Conservation (phyloP, 2,329 filamentous ascomycete genomes). For the Monosporascus sp. region DNA sequence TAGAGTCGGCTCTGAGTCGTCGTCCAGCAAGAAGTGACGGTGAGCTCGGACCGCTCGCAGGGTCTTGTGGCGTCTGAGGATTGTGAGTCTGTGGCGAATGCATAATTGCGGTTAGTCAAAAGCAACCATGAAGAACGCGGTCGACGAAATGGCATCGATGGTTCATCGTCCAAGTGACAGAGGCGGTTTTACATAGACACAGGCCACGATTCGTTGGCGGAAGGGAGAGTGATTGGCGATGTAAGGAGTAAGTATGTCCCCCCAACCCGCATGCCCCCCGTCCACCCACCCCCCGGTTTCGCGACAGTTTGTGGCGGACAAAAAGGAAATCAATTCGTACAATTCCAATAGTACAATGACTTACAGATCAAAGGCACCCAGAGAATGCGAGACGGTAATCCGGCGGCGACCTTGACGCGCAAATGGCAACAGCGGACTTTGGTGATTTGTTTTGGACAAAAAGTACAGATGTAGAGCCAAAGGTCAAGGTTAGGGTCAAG, state of each 20-base stretch:
- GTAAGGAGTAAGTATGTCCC: not conserved
- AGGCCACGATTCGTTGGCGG: no score
- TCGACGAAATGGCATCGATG: no score
- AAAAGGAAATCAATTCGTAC: not conserved
- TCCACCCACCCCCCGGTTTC: not conserved
- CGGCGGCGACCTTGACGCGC: not conserved
- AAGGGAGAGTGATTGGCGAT: not conserved
- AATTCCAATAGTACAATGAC: not conserved
- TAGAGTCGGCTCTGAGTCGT: slow-evolving; percentile 8
- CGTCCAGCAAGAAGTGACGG: slow-evolving; percentile 11
- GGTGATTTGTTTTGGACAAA: not conserved
- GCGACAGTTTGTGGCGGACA: not conserved
- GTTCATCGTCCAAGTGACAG: no score
- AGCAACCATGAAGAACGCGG: not conserved
- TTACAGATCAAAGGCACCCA: not conserved
- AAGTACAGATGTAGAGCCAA: not conserved
- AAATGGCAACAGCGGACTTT: not conserved
- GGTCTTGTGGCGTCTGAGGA: slow-evolving; percentile 12
- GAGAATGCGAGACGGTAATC: not conserved
- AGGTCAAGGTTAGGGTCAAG: not conserved
- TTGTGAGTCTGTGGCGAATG: slow-evolving; percentile 15
- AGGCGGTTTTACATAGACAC: no score
- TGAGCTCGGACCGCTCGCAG: slow-evolving; percentile 16
- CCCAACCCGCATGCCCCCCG: not conserved
- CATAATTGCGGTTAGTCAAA: slow-evolving; percentile 14